Conservation (phyloP, 805 yeast species). For the Lachancea quebecensis region DNA sequence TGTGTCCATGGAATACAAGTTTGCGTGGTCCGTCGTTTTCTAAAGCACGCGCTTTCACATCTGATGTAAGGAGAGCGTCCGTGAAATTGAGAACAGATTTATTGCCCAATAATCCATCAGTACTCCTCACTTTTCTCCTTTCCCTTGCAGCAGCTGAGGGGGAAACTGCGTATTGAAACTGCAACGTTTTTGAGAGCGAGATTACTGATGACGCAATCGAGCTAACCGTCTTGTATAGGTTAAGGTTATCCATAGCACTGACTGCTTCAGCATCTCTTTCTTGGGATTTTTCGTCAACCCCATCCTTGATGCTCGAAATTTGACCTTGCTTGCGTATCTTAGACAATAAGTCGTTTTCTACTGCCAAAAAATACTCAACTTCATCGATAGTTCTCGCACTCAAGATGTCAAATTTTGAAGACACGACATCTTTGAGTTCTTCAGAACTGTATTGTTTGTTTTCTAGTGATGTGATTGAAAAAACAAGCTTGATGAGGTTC, state of each 20-base stretch:
- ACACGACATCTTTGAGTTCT: constrained; percentile 9
- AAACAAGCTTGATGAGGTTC: constrained; percentile 32
- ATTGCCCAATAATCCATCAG: background rate
- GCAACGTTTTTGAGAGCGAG: constrained; percentile 28
- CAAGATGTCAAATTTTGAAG: constrained; percentile 50
- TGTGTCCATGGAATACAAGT: constrained; percentile 8
- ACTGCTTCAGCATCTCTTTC: constrained; percentile 9
- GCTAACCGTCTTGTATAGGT: constrained; percentile 30
- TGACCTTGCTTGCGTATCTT: constrained; percentile 14
- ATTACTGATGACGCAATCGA: constrained; percentile 31
- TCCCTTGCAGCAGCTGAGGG: constrained; percentile 20
- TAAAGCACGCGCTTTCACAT: background rate
- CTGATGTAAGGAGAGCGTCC: background rate
- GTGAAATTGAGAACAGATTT: background rate
- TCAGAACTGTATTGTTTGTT: constrained; percentile 11
- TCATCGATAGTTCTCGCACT: constrained; percentile 70
- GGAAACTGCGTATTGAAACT: constrained; percentile 15
- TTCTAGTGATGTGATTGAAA: constrained; percentile 31
- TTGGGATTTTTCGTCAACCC: background rate
- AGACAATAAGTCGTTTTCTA: constrained; percentile 36
- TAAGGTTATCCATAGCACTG: constrained; percentile 31
- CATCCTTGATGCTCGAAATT: constrained; percentile 1
- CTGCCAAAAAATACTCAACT: constrained; percentile 47
- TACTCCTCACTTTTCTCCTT: constrained; percentile 23
- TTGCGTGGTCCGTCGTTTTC: constrained; percentile 6